Evolutionary conservation across 2,329 filamentous ascomycete species (phyloP), one percentile per base, ranked within the genome.

Genomic region (Graphilbum ipis-grandicollis): DNA sequence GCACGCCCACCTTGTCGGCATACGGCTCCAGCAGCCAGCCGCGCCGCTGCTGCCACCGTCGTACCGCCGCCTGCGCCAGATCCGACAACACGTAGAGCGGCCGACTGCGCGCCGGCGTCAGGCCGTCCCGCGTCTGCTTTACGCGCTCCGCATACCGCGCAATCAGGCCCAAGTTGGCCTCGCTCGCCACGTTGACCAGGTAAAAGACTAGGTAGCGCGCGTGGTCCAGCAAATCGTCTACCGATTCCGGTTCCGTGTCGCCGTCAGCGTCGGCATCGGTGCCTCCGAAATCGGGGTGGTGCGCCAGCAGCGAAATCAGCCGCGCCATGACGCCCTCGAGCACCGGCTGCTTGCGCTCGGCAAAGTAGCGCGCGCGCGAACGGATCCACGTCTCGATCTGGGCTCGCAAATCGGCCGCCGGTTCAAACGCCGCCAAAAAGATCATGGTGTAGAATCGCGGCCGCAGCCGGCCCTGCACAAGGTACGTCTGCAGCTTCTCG

Each of bases 381-480:
- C 81, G 77, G 35, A 96, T 73, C 86, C 90, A 98, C 0, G 83
- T 93, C 43, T 82, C 72, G 3, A 83, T 77, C 31, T 78, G 73
- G 35, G 72, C 73, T 52, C 77, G 81, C 52, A 93, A 70, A 14
- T 71, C 68, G n/a, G 60, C 52, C 28, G 74, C 69, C 0, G 78
- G 90, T 57, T 98, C 90, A 52, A 90, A 94, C 2, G 90, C 88
- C 23, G 85, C 79, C 31, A 96, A 61, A 59, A 94, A 96, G 6
- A 93, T 66, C 30, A 93, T 77, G 0, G 83, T 80, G 54, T 93
- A 90, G 65, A 92, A 98, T 9, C 88, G 75, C 12, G 68, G 62
- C 1, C 73, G 67, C 3, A 93, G 65, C 46, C 68, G 74, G 38
- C 69, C 70, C 37, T 79, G 71, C 9, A 80, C 79, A 5, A 96